Evolutionary conservation across 2,329 filamentous ascomycete genomes (phyloP).

Genomic region (Penicillium sp.): DNA sequence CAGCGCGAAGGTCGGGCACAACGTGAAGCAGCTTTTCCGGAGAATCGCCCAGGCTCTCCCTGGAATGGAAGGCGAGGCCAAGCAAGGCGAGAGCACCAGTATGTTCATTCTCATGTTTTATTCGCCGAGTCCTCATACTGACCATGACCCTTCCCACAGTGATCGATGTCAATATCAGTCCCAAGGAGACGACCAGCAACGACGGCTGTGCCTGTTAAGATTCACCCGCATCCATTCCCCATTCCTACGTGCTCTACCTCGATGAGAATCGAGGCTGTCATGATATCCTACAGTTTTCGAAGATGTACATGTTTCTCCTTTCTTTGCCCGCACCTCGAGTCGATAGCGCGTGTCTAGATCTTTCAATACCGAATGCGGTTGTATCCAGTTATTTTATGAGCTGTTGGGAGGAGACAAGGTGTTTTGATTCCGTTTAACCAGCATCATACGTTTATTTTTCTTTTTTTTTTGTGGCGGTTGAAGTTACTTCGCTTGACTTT

Average conservation of each 20-base stretch:
- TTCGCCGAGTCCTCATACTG: slow-evolving; percentile 16
- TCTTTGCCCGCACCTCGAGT: slow-evolving; percentile 24
- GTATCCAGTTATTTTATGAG: slow-evolving; percentile 14
- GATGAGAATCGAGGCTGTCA: slow-evolving; percentile 32
- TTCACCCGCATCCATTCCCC: slow-evolving; percentile 6
- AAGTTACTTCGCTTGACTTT: slow-evolving; percentile 12
- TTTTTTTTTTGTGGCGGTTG: slow-evolving; percentile 11
- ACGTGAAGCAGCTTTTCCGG: slow-evolving; percentile 96
- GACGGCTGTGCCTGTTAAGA: slow-evolving; percentile 67
- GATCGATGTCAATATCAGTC: slow-evolving; percentile 89
- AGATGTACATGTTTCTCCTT: slow-evolving; percentile 37
- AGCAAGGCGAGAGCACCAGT: slow-evolving; percentile 77
- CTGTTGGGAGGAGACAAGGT: slow-evolving; percentile 14
- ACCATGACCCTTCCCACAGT: slow-evolving; percentile 51
- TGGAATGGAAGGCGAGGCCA: slow-evolving; percentile 91
- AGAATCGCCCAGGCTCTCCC: slow-evolving; percentile 97
- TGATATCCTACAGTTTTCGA: slow-evolving; percentile 35
- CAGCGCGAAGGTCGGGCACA: slow-evolving; percentile 94
- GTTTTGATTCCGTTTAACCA: slow-evolving; percentile 19
- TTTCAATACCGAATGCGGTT: slow-evolving; percentile 17
- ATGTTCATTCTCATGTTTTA: slow-evolving; percentile 39
- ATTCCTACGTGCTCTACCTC: slow-evolving; percentile 15
- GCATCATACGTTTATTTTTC: slow-evolving; percentile 11
- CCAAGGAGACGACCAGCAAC: slow-evolving; percentile 63
- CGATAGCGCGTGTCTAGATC: slow-evolving; percentile 32